phyloP scores from a whole-genome alignment of 331 rosid species.

The Acacia concinna region DNA sequence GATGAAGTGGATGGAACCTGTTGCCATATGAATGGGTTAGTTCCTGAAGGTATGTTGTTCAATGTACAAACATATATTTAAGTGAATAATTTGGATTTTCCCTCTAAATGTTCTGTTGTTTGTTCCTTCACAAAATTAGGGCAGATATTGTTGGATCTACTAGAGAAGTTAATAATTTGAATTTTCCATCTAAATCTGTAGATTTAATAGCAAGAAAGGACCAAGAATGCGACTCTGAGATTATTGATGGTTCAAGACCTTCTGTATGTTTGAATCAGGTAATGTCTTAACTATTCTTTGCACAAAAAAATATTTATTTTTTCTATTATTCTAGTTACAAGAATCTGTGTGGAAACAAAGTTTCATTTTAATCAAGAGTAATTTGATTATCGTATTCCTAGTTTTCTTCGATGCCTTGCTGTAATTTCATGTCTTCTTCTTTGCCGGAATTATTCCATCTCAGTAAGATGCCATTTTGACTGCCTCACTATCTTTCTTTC shows the following conservation, averaged over 20 bases:
- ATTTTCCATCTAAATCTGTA: constrained; percentile 35
- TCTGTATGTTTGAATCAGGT: constrained; percentile 47
- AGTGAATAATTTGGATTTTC: neutral
- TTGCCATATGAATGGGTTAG: constrained; percentile 27
- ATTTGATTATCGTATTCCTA: constrained; percentile 1
- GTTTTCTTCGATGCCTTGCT: neutral
- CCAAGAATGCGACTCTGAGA: constrained; percentile 28
- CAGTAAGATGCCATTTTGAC: neutral
- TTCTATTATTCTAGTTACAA: neutral
- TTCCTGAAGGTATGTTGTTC: constrained; percentile 46
- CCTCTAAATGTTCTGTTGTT: constrained; percentile 15
- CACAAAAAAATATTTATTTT: neutral
- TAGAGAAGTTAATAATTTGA: constrained; percentile 32
- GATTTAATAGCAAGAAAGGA: constrained; percentile 32
- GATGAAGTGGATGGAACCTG: constrained; percentile 40
- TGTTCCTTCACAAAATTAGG: neutral
- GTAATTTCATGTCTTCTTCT: constrained; percentile 1
- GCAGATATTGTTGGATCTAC: constrained; percentile 40
- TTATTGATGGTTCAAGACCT: constrained; percentile 32
- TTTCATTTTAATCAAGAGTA: constrained; percentile 18
- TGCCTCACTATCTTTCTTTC: neutral
- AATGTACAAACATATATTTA: neutral
- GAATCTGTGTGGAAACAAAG: neutral
- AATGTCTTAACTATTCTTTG: constrained; percentile 10
- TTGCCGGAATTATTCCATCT: neutral